Percentiles rank a stretch among this genome's conserved stretches.
Conservation (phyloP, 805 yeast species). For the Nadsonia fulvescens region DNA sequence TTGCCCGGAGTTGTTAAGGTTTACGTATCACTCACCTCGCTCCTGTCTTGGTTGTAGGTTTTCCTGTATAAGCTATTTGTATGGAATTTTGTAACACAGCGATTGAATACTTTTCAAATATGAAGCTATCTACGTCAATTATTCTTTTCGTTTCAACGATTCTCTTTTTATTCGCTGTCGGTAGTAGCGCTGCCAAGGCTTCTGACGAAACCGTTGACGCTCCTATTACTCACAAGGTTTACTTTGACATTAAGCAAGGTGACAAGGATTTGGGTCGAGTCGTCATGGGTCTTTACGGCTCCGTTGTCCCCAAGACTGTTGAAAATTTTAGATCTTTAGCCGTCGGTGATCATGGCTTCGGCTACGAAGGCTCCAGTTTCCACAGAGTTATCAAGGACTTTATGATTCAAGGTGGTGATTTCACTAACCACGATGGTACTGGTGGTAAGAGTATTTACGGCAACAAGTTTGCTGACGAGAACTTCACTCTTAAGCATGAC, state of each 20-base stretch:
- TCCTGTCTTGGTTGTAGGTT: too few relatives aligned
- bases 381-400: slow-evolving; percentile 94
- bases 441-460: slow-evolving; percentile 87
- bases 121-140: too few relatives aligned
- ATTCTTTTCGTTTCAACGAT: too few relatives aligned
- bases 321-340: slow-evolving; percentile 89
- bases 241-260: slow-evolving; percentile 71
- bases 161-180: too few relatives aligned
- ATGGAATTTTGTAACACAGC: too few relatives aligned
- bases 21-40: too few relatives aligned
- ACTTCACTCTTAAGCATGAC: slow-evolving; percentile 50
- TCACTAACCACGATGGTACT: slow-evolving; percentile 71
- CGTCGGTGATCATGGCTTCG: slow-evolving; percentile 91
- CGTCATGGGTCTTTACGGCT: slow-evolving; percentile 75
- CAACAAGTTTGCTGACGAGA: slow-evolving; percentile 59
- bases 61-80: too few relatives aligned
- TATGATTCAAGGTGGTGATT: slow-evolving; percentile 94
- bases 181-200: too few relatives aligned
- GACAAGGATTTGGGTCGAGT: slow-evolving; percentile 63
- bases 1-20: too few relatives aligned
- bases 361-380: slow-evolving; percentile 73
- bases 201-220: too few relatives aligned
- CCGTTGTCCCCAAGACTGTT: slow-evolving; percentile 79
- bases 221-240: slow-evolving; percentile 59
- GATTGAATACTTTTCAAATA: too few relatives aligned